Conservation (phyloP, 2,329 filamentous ascomycete species). For the Pseudogymnoascus sp. region DNA sequence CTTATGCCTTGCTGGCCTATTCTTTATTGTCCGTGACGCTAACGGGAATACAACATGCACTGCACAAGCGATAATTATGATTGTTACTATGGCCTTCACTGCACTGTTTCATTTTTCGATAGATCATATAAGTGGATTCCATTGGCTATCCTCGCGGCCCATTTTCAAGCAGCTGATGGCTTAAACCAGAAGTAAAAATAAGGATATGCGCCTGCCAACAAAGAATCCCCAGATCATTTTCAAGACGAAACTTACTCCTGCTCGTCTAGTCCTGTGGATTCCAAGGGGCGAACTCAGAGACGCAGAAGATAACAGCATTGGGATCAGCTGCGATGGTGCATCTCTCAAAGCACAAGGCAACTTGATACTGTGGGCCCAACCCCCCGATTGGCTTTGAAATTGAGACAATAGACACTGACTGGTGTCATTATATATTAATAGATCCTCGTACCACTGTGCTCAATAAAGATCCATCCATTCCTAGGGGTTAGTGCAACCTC, state of each 20-base stretch:
- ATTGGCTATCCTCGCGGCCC: not conserved
- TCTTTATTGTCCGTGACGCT: constrained; percentile 10
- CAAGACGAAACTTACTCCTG: not conserved
- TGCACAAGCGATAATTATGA: constrained; percentile 10
- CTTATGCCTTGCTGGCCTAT: constrained; percentile 10
- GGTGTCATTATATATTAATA: not conserved
- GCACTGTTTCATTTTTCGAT: constrained; percentile 40
- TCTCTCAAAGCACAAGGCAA: not conserved
- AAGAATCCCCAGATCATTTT: not conserved
- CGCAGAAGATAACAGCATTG: not conserved
- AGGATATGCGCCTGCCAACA: not conserved
- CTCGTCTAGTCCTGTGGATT: not conserved
- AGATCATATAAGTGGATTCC: constrained; percentile 41
- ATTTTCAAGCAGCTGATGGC: not conserved
- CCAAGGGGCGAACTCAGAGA: not conserved
- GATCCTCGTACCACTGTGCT: not conserved
- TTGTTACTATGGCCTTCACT: constrained; percentile 9
- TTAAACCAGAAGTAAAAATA: not conserved
- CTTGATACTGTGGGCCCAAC: not conserved
- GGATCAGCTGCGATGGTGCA: not conserved
- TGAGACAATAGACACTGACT: not conserved
- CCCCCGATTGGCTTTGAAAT: not conserved
- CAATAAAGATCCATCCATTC: not conserved
- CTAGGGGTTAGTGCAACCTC: not conserved
- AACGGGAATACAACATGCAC: not conserved